Evolutionary conservation across 345 rosid genomes (phyloP).

Genomic region (Iberis pinnata): DNA sequence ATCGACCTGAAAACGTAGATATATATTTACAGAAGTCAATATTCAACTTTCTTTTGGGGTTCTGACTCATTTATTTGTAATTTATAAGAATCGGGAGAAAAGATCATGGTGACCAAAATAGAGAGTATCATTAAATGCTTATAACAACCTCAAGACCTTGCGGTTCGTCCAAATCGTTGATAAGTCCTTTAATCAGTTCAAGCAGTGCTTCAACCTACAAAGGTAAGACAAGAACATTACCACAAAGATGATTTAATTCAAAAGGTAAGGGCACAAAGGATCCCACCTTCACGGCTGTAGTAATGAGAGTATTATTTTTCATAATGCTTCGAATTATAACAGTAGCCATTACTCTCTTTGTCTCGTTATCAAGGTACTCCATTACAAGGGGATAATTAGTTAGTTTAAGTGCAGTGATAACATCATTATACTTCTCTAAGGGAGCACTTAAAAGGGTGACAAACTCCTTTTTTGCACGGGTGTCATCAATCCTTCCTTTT

Average conservation of each 20-base stretch:
- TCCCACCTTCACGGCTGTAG: constrained; percentile 72
- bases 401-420: constrained; percentile 84
- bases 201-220: constrained; percentile 83
- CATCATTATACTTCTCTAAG: constrained; percentile 85
- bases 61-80: neutral
- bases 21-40: neutral
- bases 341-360: constrained; percentile 90
- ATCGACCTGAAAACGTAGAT: constrained; percentile 49
- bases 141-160: constrained; percentile 54
- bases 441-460: constrained; percentile 97
- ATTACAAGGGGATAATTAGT: constrained; percentile 76
- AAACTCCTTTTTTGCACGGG: constrained; percentile 81
- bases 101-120: constrained; percentile 8
- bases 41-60: constrained; percentile 9
- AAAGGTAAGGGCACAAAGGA: constrained; percentile 11
- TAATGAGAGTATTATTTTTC: constrained; percentile 77
- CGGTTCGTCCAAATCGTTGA: constrained; percentile 75
- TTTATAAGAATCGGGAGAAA: constrained; percentile 6
- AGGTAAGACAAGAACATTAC: constrained; percentile 21
- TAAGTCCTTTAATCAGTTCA: constrained; percentile 86
- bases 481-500: constrained; percentile 74
- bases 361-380: constrained; percentile 85
- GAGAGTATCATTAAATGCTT: constrained; percentile 14
- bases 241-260: constrained; percentile 3
- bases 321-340: constrained; percentile 87